A percentile compares a stretch with the other conserved stretches of the same genome.
phyloP scores from a whole-genome alignment of 1,139 yeast species.

The Ogataea hybrid region DNA sequence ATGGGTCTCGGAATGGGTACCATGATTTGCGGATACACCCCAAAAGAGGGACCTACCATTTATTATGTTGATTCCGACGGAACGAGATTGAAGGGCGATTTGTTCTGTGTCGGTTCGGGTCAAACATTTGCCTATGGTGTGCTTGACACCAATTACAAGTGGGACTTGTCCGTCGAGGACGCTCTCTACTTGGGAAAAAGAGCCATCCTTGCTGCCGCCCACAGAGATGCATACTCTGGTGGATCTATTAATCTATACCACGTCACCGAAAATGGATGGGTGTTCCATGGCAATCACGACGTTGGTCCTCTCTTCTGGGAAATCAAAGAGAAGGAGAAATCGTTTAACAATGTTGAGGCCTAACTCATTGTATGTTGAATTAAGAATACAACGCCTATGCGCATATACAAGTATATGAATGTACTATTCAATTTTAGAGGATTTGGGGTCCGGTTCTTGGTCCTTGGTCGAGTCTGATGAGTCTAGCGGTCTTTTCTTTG shows the following conservation, averaged over 20 bases:
- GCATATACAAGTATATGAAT: conserved; percentile 2
- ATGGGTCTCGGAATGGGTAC: conserved; percentile 99
- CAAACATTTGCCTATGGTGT: conserved; percentile 99
- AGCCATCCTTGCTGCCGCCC: conserved; percentile 95
- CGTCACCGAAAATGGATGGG: conserved; percentile 93
- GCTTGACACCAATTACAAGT: conserved; percentile 81
- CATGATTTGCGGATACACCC: conserved; percentile 96
- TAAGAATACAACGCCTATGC: conserved; percentile 5
- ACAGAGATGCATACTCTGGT: conserved; percentile 98
- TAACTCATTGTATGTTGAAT: conserved; percentile 27
- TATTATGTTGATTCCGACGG: conserved; percentile 98
- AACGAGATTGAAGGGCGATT: conserved; percentile 88
- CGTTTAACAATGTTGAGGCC: conserved; percentile 84
- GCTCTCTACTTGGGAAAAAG: conserved; percentile 94
- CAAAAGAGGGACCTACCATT: conserved; percentile 92
- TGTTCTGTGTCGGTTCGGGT: conserved; percentile 98
- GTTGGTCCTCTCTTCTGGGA: conserved; percentile 94
- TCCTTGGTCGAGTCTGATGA: neutral
- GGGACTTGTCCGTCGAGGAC: conserved; percentile 90
- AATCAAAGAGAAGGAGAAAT: conserved; percentile 80
- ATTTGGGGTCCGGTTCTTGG: conserved; percentile 5
- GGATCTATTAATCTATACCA: conserved; percentile 93
- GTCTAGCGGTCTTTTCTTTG: conserved; percentile 6
- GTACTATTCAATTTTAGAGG: conserved; percentile 2
- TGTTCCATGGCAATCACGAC: conserved; percentile 91